These are phyloP conservation scores for Flaveria linearis DNA, from an alignment of 129 eudicot species.

Conservation along the genomic window DNA sequence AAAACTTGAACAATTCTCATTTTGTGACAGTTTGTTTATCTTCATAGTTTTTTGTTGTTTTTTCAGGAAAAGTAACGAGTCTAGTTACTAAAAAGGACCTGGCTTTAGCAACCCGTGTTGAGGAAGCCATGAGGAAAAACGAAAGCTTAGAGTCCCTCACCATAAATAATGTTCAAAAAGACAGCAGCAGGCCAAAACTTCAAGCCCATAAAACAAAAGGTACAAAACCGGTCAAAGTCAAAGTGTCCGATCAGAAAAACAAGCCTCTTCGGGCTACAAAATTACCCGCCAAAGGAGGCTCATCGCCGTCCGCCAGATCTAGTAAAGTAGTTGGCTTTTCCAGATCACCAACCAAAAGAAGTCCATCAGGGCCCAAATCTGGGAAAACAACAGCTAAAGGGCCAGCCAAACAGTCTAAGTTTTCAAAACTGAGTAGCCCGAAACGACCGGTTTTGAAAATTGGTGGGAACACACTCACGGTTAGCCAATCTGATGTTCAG, in stretches of 20 bases:
- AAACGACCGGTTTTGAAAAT: conserved; percentile 31
- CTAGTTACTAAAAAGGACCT: conserved; percentile 66
- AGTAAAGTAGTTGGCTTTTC: conserved; percentile 33
- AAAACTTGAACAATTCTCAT: background rate
- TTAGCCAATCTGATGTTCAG: conserved; percentile 28
- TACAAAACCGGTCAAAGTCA: conserved; percentile 37
- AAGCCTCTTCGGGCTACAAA: conserved; percentile 40
- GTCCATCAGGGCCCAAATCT: conserved; percentile 33
- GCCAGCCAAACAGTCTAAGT: conserved; percentile 19
- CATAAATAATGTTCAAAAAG: conserved; percentile 56
- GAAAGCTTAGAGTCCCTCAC: conserved; percentile 93
- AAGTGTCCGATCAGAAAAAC: conserved; percentile 37
- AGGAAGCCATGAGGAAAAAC: conserved; percentile 83
- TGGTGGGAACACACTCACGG: conserved; percentile 38
- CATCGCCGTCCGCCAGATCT: conserved; percentile 35
- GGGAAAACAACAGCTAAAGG: conserved; percentile 20
- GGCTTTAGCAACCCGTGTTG: conserved; percentile 67
- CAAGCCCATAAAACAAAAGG: conserved; percentile 48
- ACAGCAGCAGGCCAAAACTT: conserved; percentile 58
- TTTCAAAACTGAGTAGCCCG: conserved; percentile 28
- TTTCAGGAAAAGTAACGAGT: conserved; percentile 90
- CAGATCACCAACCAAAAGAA: conserved; percentile 38
- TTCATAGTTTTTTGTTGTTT: background rate
- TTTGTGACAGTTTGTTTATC: background rate
- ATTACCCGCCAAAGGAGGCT: conserved; percentile 38